Percentiles rank a stretch among this genome's conserved stretches.
These are phyloP conservation scores for Acmispon strigosus DNA, from an alignment of 306 rosid genomes.

Conservation along the genomic window DNA sequence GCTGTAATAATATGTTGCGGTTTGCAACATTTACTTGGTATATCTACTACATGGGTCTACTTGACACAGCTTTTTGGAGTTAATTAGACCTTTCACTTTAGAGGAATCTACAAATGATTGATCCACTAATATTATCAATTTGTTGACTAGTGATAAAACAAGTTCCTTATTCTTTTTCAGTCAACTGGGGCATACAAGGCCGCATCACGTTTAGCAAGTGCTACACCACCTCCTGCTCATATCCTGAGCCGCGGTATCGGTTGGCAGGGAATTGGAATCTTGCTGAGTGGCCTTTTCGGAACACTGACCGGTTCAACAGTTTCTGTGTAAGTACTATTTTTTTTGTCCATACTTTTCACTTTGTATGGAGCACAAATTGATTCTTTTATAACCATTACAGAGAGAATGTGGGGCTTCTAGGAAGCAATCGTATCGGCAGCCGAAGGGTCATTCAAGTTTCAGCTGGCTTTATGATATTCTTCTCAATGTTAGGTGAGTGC, in stretches of 20 bases:
- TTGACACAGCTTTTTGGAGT: too few relatives aligned
- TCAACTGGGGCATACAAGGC: slow-evolving; percentile 96
- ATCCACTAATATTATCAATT: too few relatives aligned
- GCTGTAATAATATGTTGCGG: too few relatives aligned
- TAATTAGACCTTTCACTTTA: too few relatives aligned
- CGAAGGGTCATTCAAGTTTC: slow-evolving; percentile 94
- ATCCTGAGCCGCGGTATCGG: slow-evolving; percentile 96
- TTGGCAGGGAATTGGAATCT: slow-evolving; percentile 95
- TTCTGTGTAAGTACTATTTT: slow-evolving; percentile 53
- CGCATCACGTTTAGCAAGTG: slow-evolving; percentile 95
- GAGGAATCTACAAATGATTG: too few relatives aligned
- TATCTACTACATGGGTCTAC: too few relatives aligned
- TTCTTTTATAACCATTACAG: slow-evolving; percentile 33
- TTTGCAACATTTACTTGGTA: too few relatives aligned
- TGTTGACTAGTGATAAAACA: background rate
- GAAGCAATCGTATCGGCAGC: slow-evolving; percentile 92
- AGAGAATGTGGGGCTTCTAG: slow-evolving; percentile 93
- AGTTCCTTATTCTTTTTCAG: slow-evolving; percentile 27
- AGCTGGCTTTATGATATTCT: slow-evolving; percentile 95
- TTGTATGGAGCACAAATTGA: background rate
- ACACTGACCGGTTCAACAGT: slow-evolving; percentile 81
- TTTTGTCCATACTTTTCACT: background rate
- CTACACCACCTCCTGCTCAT: slow-evolving; percentile 95
- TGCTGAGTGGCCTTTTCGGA: slow-evolving; percentile 85
- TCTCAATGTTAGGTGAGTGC: slow-evolving; percentile 73